phyloP scores from a whole-genome alignment of 768 basidiomycete genomes.

The Hebeloma cylindrosporum region DNA sequence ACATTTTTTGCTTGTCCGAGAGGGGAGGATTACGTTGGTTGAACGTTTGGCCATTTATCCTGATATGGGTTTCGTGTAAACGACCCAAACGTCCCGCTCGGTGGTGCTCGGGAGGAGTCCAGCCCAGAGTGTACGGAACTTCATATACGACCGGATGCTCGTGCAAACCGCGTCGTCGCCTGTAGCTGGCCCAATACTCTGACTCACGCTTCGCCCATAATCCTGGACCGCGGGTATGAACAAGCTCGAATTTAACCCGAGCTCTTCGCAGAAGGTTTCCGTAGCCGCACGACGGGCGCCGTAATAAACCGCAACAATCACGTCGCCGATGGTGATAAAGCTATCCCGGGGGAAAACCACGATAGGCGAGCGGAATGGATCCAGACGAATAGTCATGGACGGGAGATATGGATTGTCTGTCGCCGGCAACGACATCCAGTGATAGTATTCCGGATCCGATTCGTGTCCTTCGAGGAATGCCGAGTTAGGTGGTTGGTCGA shows the following conservation, averaged over 20 bases:
- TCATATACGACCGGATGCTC: slow-evolving; percentile 7
- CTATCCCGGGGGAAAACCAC: slow-evolving; percentile 12
- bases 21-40: no score
- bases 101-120: slow-evolving; percentile 17
- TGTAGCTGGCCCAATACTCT: not conserved
- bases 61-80: slow-evolving; percentile 15
- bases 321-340: slow-evolving; percentile 19
- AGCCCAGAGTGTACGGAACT: slow-evolving; percentile 17
- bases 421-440: slow-evolving; percentile 21
- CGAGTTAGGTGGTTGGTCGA: slow-evolving; percentile 7
- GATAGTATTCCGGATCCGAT: no score
- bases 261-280: slow-evolving; percentile 7
- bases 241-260: slow-evolving; percentile 5
- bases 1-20: no score
- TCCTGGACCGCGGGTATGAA: slow-evolving; percentile 3
- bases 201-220: slow-evolving; percentile 1
- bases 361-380: slow-evolving; percentile 16
- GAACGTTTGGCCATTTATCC: no score
- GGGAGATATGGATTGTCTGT: not conserved
- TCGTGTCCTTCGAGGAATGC: no score
- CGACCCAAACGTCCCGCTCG: slow-evolving; percentile 19
- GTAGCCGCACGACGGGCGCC: slow-evolving; percentile 11
- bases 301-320: slow-evolving; percentile 17
- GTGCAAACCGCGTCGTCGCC: slow-evolving; percentile 15
- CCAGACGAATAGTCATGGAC: slow-evolving; percentile 15